Evolutionary conservation across 257 asterid species (phyloP), one percentile per base, ranked within the genome.

Genomic region (Salvia rosmarinus): DNA sequence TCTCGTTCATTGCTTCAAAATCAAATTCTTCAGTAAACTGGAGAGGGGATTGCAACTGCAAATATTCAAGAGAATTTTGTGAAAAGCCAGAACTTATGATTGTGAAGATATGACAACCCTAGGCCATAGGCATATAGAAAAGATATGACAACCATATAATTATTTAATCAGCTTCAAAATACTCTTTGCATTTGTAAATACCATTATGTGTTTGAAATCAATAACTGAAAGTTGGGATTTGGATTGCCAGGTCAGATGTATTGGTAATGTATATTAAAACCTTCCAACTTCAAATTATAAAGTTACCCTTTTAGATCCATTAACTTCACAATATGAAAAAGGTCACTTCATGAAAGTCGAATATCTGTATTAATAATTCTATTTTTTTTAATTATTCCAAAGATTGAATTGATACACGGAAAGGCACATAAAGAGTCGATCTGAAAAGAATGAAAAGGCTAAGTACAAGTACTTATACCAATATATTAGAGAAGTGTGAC

Each of bases 1-100:
- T 90, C 85, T 88, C 95, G 34, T 90, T 88, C 95, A 90, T 86
- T 71, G 90, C 95, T 81, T 79, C 88, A 68, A 88, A 86, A 80
- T 90, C 93, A 61, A 90, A 88, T 75, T 90, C 95, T 75, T 88
- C 93, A 14, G 75, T 78, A 55, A 82, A 82, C 77, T 78, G 78
- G 34, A 79, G 47, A 20, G 81, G 32, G 54, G 62, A 54, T 64
- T 76, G 86, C 73, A 78, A 78, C 88, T 75, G 84, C 70, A 78
- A 50, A 66, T 43, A 25, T 35, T 42, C 76, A 46, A 37, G 56
- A 23, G 57, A 56, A 58, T 21, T 21, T 20, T 47, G 66, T 57
- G 43, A 57, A 28, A 43, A 39, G 12, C 30, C 50, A 64, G 11
- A 43, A 28, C 5, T 23, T 63, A 42, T 32, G 72, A 61, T 60